Evolutionary conservation across 495 filamentous ascomycete species (phyloP).

Genomic region (Neurospora tetraspora): DNA sequence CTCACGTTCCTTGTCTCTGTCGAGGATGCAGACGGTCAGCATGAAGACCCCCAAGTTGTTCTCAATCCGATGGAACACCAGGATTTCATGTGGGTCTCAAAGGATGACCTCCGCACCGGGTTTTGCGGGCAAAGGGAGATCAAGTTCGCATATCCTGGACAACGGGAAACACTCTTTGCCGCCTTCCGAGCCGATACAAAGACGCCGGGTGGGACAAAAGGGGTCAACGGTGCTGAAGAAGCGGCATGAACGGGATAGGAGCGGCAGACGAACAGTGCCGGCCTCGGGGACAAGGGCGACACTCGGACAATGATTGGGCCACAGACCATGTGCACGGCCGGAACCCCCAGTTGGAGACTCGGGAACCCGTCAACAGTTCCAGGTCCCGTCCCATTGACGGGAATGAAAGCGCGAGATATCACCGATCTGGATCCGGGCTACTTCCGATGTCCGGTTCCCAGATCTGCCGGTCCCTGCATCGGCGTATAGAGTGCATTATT

Average conservation of each 20-base stretch:
- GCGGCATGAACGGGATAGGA: neutral
- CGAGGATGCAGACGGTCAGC: neutral
- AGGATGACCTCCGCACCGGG: slow-evolving; percentile 18
- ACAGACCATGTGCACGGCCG: too few relatives aligned
- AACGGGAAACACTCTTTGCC: slow-evolving; percentile 14
- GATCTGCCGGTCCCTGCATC: neutral
- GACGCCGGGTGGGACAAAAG: neutral
- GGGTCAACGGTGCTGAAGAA: neutral
- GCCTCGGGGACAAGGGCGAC: neutral
- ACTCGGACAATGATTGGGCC: neutral
- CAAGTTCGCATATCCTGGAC: slow-evolving; percentile 20
- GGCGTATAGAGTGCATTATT: neutral
- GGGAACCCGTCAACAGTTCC: too few relatives aligned
- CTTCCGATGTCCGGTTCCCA: neutral
- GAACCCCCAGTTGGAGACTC: too few relatives aligned
- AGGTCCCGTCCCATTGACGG: too few relatives aligned
- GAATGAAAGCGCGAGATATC: neutral
- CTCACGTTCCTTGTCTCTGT: slow-evolving; percentile 25
- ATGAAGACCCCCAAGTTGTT: slow-evolving; percentile 15
- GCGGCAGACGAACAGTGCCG: neutral
- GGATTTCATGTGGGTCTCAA: slow-evolving; percentile 27
- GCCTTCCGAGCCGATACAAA: slow-evolving; percentile 8
- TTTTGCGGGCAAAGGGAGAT: slow-evolving; percentile 19
- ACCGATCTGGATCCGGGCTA: neutral
- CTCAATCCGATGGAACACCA: slow-evolving; percentile 27